Conservation (phyloP, 2,329 filamentous ascomycete genomes). For the Xylaria arbuscula region DNA sequence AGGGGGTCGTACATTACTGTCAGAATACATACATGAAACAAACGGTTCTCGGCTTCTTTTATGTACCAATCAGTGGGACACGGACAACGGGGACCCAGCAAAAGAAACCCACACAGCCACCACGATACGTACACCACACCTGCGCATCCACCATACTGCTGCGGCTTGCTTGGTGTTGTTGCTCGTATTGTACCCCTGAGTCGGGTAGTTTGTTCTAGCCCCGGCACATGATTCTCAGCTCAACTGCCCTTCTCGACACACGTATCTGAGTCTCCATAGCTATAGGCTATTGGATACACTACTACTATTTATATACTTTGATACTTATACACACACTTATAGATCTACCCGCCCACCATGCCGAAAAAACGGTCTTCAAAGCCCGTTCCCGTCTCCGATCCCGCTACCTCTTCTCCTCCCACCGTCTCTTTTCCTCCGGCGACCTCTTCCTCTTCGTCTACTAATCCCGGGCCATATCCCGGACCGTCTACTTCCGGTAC, state of each 20-base stretch:
- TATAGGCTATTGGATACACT: too few species aligned
- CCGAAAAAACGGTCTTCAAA: not conserved
- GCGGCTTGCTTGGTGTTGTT: not conserved
- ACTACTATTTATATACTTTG: too few species aligned
- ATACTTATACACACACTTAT: not conserved
- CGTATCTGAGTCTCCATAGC: too few species aligned
- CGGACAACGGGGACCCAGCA: not conserved
- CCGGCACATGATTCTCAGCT: not conserved
- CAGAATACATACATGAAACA: not conserved
- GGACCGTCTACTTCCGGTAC: constrained; percentile 15
- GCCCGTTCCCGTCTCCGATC: not conserved
- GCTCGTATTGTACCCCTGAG: constrained; percentile 12
- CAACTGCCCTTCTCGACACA: not conserved
- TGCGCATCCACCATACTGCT: not conserved
- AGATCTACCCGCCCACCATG: not conserved
- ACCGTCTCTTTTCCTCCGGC: constrained; percentile 17
- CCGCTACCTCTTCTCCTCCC: not conserved
- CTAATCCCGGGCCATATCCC: constrained; percentile 12
- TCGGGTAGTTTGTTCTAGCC: not conserved
- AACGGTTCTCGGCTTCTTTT: not conserved
- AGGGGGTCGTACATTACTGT: not conserved
- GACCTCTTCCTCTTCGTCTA: constrained; percentile 8
- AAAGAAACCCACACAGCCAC: constrained; percentile 16
- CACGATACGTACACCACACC: not conserved
- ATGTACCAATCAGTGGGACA: constrained; percentile 7